A percentile compares a stretch with the other conserved stretches of the same genome.
These are phyloP conservation scores for Cladorrhinum sp. DNA, from an alignment of 2,329 filamentous ascomycete genomes.

Conservation along the genomic window DNA sequence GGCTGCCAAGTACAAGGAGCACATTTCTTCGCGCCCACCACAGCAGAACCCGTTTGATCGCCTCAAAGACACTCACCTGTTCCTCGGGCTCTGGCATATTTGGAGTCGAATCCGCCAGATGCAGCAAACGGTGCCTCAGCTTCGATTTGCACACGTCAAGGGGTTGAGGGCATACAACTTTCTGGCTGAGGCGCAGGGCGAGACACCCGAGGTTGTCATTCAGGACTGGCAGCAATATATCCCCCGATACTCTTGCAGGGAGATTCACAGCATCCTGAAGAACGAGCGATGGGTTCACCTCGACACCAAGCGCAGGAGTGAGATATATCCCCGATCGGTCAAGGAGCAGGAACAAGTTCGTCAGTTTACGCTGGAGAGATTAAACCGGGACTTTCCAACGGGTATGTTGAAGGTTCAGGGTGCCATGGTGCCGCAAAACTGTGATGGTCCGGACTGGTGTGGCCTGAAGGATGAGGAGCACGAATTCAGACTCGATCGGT, in stretches of 20 bases:
- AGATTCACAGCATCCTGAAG: neutral
- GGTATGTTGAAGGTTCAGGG: neutral
- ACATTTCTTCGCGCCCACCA: neutral
- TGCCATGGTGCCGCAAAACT: too few species aligned
- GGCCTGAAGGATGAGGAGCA: neutral
- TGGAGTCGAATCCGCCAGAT: neutral
- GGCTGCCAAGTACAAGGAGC: neutral
- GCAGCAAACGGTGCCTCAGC: neutral
- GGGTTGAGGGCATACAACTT: neutral
- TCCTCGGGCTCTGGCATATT: neutral
- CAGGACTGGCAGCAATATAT: neutral
- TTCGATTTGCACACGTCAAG: neutral
- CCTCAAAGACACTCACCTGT: neutral
- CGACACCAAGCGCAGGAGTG: neutral
- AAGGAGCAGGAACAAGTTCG: too few species aligned
- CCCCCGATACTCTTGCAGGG: neutral
- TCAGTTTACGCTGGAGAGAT: too few species aligned
- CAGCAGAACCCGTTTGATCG: neutral
- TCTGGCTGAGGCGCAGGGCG: neutral
- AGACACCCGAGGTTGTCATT: neutral
- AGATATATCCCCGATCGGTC: neutral
- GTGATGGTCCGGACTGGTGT: neutral
- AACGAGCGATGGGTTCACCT: neutral
- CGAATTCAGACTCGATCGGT: neutral
- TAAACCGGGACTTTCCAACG: neutral